A percentile compares a stretch with the other conserved stretches of the same genome.
Evolutionary conservation across 805 yeast species (phyloP).

Genomic region (Pichia thaimueangensis): DNA sequence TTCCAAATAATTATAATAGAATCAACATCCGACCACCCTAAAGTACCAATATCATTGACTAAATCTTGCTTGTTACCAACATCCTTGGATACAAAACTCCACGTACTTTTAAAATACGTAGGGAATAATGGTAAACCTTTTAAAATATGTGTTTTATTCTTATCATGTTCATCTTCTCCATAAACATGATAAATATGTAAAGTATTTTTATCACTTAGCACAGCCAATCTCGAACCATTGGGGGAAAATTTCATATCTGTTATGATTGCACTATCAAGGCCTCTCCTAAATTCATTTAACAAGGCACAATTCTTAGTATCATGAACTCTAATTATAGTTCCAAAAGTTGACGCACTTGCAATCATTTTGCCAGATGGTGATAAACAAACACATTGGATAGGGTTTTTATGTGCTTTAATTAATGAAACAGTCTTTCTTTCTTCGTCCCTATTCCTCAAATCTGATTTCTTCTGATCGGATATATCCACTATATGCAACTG

Average conservation of each 20-base stretch:
- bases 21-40: constrained; percentile 77
- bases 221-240: constrained; percentile 69
- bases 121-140: constrained; percentile 51
- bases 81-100: constrained; percentile 80
- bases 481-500: constrained; percentile 78
- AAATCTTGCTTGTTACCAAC: constrained; percentile 31
- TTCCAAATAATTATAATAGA: constrained; percentile 73
- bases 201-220: constrained; percentile 83
- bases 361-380: constrained; percentile 59
- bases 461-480: constrained; percentile 26
- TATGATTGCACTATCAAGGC: constrained; percentile 76
- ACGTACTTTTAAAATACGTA: constrained; percentile 71
- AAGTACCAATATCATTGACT: constrained; percentile 35
- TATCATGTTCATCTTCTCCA: background rate
- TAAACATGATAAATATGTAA: constrained; percentile 58
- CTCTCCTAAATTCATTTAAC: constrained; percentile 82
- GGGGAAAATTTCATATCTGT: constrained; percentile 82
- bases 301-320: constrained; percentile 62
- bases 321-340: constrained; percentile 73
- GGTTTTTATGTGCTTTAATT: constrained; percentile 70
- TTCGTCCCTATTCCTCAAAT: constrained; percentile 42
- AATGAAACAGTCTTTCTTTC: constrained; percentile 60
- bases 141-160: constrained; percentile 53
- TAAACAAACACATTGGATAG: constrained; percentile 55
- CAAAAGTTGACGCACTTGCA: constrained; percentile 78